A percentile compares a stretch with the other conserved stretches of the same genome.
These are phyloP conservation scores for Eimeria necatrix DNA, from an alignment of 169 alveolate species.

Conservation along the genomic window DNA sequence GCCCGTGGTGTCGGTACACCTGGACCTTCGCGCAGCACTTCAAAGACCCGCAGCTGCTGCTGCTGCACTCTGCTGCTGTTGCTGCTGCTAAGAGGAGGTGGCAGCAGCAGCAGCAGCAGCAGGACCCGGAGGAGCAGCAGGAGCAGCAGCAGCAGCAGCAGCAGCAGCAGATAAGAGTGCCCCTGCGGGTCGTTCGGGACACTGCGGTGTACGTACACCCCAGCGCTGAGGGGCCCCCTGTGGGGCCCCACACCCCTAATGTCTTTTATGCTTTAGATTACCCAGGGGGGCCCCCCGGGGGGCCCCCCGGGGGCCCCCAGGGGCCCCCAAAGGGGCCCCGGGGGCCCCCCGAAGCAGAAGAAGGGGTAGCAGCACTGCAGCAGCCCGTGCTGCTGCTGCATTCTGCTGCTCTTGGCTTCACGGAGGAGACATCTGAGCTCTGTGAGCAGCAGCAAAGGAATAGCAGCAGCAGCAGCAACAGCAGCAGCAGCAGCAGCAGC, in stretches of 20 bases:
- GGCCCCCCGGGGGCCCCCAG: not conserved
- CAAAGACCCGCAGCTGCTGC: not conserved
- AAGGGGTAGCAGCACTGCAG: conserved; percentile 9
- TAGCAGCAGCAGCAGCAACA: conserved; percentile 6
- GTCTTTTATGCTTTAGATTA: not conserved
- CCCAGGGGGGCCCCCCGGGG: not conserved
- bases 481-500: conserved; percentile 28
- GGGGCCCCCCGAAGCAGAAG: not conserved
- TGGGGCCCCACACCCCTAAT: not conserved
- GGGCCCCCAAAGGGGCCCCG: not conserved
- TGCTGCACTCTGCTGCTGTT: not conserved
- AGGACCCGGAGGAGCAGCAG: not conserved
- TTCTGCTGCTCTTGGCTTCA: not conserved
- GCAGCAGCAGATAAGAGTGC: conserved; percentile 1
- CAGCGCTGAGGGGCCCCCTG: not conserved
- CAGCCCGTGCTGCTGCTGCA: conserved; percentile 23
- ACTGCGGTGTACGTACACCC: conserved; percentile 48
- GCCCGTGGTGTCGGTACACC: not conserved
- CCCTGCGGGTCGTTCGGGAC: not conserved
- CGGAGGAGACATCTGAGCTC: not conserved
- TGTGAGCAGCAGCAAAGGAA: not conserved
- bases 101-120: conserved; percentile 7
- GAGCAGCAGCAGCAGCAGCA: conserved; percentile 7
- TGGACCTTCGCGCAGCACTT: not conserved
- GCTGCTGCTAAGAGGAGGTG: not conserved